Evolutionary conservation across 371 early-diverging fungal species (phyloP), one percentile per base, ranked within the genome.

Genomic region (Rhizopus stolonifer): DNA sequence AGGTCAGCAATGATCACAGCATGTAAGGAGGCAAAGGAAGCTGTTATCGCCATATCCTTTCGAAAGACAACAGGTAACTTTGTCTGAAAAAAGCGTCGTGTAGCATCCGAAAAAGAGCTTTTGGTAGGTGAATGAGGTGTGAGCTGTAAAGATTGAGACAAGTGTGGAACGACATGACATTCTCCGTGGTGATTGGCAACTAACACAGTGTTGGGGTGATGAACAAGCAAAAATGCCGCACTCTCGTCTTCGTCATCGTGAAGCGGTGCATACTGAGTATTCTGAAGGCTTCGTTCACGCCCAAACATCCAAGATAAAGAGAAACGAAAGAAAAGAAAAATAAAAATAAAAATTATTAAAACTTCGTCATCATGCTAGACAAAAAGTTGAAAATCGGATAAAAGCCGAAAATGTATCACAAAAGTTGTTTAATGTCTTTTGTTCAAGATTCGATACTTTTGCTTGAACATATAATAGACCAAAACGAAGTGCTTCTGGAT

Each of bases 1-100:
- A 75, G 63, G 49, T 75, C 75, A 3, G 72, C 67, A n/a, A 75
- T 52, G 26, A 75, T 67, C n/a, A 71, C 65, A 39, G 59, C 39
- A 1, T 72, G 75, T 25, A 75, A 42, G 0, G 69, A 64, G 9
- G 67, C 62, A 38, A 73, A 67, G 0, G 70, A 70, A 13, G 60
- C 61, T 1, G 58, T 55, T 0, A 46, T 34, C 11, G 17, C 47
- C 56, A 63, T 54, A 31, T 63, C 61, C 25, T 60, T 67, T 15
- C 63, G 46, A 55, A 67, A 71, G 22, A 63, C 70, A 25, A 52
- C 46, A 1, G 75, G 75, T n/a, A 75, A 21, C 29, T 67, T 73
- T 18, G 59, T 63, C 31, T 68, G 58, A 13, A 73, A 61, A 38
- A 67, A 73, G 0, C 56, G 65, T 42, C 66, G 67, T 45, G 70